Evolutionary conservation across 345 rosid species (phyloP), one percentile per base, ranked within the genome.

Genomic region (Limnanthes douglasii): DNA sequence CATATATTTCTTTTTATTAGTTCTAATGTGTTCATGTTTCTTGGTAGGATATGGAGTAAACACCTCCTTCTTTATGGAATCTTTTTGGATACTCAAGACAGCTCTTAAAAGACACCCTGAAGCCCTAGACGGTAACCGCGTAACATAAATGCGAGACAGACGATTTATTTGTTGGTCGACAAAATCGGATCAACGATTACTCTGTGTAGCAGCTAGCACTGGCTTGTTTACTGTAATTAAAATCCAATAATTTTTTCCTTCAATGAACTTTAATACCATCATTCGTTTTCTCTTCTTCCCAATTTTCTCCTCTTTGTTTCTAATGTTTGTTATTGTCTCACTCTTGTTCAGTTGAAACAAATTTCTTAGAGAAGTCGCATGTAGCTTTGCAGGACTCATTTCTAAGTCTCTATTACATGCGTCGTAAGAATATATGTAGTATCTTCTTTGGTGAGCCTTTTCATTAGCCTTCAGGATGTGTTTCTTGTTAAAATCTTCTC

Each of bases 341-440:
- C 36, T 61, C 48, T 43, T 59, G 47, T 44, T 31, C 43, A 68
- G 78, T 54, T 59, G 75, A 61, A 51, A 58, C 44, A 61, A 85
- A 69, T 57, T 90, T 84, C 65, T 59, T 85, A 24, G 60, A 61
- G 53, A 70, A 75, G 43, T 62, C 94, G 38, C 76, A 56, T 27
- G 36, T 46, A 31, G 70, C 64, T 8, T 90, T 96, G 98, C 83
- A 78, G 66, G 96, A 90, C 22, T 83, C 96, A 43, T 84, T 85
- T 60, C 78, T 72, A 32, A 81, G 73, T 71, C 80, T 90, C 14
- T 90, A 72, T 55, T 80, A 59, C 65, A 64, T 78, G 80, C 65
- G 75, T 44, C 76, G 94, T 51, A 75, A 77, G 66, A 69, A 66
- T 32, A 51, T 44, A 23, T 90, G 93, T 62, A 53, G 54, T 51